phyloP scores from a whole-genome alignment of 305 asterid species.

The Fraxinus angustifolia region DNA sequence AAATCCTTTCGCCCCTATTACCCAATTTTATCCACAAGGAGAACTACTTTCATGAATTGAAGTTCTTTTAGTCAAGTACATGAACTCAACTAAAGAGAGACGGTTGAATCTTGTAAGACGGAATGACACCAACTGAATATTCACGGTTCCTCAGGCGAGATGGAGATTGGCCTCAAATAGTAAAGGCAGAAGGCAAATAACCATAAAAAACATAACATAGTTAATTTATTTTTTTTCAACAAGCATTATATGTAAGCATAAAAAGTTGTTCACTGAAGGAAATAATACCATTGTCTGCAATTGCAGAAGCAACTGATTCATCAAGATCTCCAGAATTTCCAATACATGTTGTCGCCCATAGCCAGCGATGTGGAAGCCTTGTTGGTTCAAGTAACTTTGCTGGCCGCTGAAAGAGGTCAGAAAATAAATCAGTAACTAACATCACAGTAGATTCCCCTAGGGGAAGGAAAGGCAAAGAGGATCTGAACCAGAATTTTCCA shows the following conservation, averaged over 20 bases:
- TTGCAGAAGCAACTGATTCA: conserved; percentile 70
- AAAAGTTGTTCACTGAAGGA: not conserved
- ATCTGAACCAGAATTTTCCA: not conserved
- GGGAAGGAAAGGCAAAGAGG: not conserved
- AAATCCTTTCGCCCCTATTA: not conserved
- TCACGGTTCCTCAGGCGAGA: not conserved
- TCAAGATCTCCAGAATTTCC: conserved; percentile 91
- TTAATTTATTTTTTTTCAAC: not conserved
- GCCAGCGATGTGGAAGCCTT: conserved; percentile 77
- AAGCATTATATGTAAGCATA: not conserved
- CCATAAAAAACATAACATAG: not conserved
- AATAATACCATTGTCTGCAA: conserved; percentile 60
- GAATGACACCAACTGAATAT: not conserved
- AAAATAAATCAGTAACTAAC: conserved; percentile 17
- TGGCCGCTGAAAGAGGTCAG: conserved; percentile 49
- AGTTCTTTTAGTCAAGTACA: not conserved
- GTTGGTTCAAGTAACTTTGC: conserved; percentile 73
- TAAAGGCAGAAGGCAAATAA: not conserved
- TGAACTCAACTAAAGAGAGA: not conserved
- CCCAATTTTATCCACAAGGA: not conserved
- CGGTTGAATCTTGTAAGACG: not conserved
- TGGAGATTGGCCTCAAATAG: not conserved
- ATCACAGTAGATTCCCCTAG: not conserved
- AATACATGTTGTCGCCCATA: conserved; percentile 82
- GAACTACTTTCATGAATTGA: not conserved